Conservation (phyloP, 2,329 filamentous ascomycete genomes). For the Neonectria ditissima region DNA sequence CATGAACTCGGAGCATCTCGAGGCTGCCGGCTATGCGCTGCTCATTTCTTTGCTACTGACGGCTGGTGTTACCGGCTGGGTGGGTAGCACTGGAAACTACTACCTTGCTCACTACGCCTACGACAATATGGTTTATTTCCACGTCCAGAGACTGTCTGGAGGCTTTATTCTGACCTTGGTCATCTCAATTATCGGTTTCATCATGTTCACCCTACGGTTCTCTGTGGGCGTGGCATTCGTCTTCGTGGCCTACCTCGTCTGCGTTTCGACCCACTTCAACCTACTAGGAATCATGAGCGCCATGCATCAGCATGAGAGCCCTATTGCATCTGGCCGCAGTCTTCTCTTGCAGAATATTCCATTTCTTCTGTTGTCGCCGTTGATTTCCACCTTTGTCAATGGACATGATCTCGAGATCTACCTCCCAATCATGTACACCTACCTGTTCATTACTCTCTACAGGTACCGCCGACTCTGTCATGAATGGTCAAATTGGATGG, state of each 20-base stretch:
- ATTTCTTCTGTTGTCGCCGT: conserved; percentile 27
- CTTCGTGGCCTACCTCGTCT: conserved; percentile 30
- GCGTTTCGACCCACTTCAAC: conserved; percentile 36
- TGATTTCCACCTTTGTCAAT: conserved; percentile 33
- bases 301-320: conserved; percentile 33
- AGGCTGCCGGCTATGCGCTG: conserved; percentile 34
- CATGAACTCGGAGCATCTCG: conserved; percentile 26
- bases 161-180: conserved; percentile 29
- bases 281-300: conserved; percentile 35
- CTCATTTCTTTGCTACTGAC: conserved; percentile 30
- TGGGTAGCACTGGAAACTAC: conserved; percentile 33
- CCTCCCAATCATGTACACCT: conserved; percentile 32
- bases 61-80: conserved; percentile 37
- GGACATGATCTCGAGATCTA: conserved; percentile 34
- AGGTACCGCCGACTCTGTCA: conserved; percentile 32
- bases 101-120: conserved; percentile 37
- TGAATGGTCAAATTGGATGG: conserved; percentile 36
- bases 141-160: conserved; percentile 32
- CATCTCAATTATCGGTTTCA: conserved; percentile 22
- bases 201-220: conserved; percentile 27
- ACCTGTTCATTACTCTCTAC: conserved; percentile 18
- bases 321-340: conserved; percentile 26
- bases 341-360: conserved; percentile 32
- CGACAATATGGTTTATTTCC: conserved; percentile 38
- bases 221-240: conserved; percentile 30